Conservation (phyloP, 148 eudicot species). For the Diospyros lotus region DNA sequence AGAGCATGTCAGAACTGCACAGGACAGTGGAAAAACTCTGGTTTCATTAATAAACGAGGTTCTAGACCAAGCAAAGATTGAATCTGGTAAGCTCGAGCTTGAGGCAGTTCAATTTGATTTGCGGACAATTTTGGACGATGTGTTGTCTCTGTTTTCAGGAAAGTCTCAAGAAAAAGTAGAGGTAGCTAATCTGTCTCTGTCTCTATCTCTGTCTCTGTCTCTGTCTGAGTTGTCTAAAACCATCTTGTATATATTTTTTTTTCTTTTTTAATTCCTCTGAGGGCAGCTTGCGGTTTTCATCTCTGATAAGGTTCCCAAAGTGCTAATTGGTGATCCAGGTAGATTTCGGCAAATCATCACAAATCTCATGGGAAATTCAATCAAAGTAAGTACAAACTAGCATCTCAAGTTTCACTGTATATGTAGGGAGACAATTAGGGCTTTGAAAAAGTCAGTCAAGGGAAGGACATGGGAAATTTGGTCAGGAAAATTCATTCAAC, state of each 20-base stretch:
- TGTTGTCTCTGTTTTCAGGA: constrained; percentile 85
- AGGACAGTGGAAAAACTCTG: constrained; percentile 91
- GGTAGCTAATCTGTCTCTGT: constrained; percentile 35
- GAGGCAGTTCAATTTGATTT: constrained; percentile 82
- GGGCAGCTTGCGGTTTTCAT: constrained; percentile 80
- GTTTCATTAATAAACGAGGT: constrained; percentile 92
- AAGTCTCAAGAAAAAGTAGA: constrained; percentile 96
- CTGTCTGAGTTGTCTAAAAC: neutral
- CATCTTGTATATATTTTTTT: neutral
- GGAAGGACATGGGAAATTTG: neutral
- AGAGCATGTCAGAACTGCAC: constrained; percentile 92
- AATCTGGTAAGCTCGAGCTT: constrained; percentile 89
- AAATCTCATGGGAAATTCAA: constrained; percentile 92
- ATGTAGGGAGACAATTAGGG: neutral
- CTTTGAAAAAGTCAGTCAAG: neutral
- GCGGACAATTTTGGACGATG: constrained; percentile 78
- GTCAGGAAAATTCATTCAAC: neutral
- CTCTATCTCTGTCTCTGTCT: neutral
- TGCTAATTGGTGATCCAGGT: constrained; percentile 89
- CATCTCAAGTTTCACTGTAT: neutral
- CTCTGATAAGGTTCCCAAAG: constrained; percentile 72
- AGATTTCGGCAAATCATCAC: constrained; percentile 92
- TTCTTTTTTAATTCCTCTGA: constrained; percentile 1
- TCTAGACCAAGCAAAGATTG: constrained; percentile 97
- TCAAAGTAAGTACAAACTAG: constrained; percentile 56